phyloP scores from a whole-genome alignment of 225 moss, liverwort and hornwort species.

The Rhytidiadelphus loreus region DNA sequence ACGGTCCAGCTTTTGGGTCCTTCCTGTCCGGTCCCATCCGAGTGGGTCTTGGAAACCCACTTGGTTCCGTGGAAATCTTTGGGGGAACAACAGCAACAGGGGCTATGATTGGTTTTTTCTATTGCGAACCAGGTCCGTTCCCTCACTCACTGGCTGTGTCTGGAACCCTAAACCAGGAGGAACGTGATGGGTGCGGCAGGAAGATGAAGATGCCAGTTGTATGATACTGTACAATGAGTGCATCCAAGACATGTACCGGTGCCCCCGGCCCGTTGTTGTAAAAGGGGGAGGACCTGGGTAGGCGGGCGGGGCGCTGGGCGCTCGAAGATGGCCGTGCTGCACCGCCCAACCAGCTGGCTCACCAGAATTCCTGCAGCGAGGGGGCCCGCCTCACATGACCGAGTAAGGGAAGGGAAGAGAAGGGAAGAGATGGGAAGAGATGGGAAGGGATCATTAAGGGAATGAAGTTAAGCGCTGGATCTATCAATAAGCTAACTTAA shows the following conservation, averaged over 20 bases:
- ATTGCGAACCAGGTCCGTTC: background rate
- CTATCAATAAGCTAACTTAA: background rate
- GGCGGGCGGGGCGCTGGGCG: background rate
- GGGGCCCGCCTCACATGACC: conserved; percentile 2
- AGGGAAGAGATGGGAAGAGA: background rate
- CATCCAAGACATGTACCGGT: background rate
- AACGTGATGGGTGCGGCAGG: background rate
- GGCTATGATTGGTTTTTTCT: too few relatives aligned
- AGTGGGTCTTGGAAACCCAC: too few relatives aligned
- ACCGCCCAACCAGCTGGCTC: conserved; percentile 28
- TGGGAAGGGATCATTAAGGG: background rate
- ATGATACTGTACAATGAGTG: background rate
- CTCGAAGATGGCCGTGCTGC: background rate
- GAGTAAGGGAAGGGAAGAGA: background rate
- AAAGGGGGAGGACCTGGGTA: background rate
- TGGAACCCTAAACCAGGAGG: background rate
- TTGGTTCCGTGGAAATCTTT: too few relatives aligned
- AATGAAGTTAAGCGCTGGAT: background rate
- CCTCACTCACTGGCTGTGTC: background rate
- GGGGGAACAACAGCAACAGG: too few relatives aligned
- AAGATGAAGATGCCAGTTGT: background rate
- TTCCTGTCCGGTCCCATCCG: too few relatives aligned
- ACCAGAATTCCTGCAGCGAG: background rate
- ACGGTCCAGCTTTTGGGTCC: background rate
- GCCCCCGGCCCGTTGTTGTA: background rate